Percentiles rank a stretch among this genome's conserved stretches.
Evolutionary conservation across 2,329 filamentous ascomycete species (phyloP).

Genomic region (Talaromyces sp.): DNA sequence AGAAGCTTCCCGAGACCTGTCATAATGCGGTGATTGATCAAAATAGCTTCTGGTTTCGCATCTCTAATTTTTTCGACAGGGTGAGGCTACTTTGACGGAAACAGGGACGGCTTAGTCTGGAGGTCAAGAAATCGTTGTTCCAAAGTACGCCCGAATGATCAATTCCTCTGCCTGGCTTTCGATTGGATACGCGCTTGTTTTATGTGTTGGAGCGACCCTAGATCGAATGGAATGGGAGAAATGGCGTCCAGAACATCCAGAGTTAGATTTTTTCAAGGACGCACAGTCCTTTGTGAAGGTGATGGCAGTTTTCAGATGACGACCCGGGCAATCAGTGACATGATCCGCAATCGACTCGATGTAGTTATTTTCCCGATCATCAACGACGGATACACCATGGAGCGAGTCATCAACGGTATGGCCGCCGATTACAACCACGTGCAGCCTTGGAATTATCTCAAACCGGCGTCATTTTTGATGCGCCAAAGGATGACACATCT

Average conservation of each 20-base stretch:
- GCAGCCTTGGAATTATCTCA: slow-evolving; percentile 68
- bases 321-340: slow-evolving; percentile 67
- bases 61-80: not conserved
- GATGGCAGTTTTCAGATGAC: slow-evolving; percentile 86
- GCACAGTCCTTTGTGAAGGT: slow-evolving; percentile 83
- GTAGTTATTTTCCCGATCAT: not conserved
- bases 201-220: slow-evolving; percentile 66
- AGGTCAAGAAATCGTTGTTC: not conserved
- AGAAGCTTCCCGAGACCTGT: not conserved
- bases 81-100: slow-evolving; percentile 1
- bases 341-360: not conserved
- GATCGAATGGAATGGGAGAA: slow-evolving; percentile 41
- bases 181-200: slow-evolving; percentile 63
- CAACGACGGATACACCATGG: slow-evolving; percentile 86
- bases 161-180: slow-evolving; percentile 72
- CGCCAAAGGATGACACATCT: slow-evolving; percentile 27
- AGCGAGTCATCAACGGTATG: slow-evolving; percentile 83
- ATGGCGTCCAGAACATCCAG: not conserved
- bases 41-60: not conserved
- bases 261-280: slow-evolving; percentile 31
- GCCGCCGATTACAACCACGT: slow-evolving; percentile 62
- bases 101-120: not conserved
- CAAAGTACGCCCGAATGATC: slow-evolving; percentile 58
- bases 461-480: slow-evolving; percentile 48
- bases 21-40: not conserved